Evolutionary conservation across 495 filamentous ascomycete species (phyloP).

Genomic region (Halenospora varia): DNA sequence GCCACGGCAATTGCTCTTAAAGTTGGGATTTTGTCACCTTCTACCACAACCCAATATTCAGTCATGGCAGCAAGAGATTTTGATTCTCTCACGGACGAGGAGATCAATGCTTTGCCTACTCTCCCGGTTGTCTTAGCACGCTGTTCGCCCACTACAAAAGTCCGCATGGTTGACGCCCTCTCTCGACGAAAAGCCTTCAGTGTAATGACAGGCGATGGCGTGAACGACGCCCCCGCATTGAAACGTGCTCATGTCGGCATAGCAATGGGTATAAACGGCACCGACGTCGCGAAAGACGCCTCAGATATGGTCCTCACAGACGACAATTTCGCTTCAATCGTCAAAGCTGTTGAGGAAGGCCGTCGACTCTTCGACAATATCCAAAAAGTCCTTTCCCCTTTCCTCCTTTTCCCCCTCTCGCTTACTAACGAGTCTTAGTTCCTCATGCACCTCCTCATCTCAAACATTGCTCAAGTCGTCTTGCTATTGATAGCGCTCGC

Average conservation of each 20-base stretch:
- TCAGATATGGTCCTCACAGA: constrained; percentile 73
- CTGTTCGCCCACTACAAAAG: constrained; percentile 43
- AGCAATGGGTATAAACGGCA: constrained; percentile 61
- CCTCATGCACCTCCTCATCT: constrained; percentile 66
- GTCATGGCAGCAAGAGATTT: constrained; percentile 42
- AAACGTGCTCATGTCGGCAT: constrained; percentile 64
- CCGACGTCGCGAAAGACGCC: constrained; percentile 72
- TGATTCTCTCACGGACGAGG: constrained; percentile 38
- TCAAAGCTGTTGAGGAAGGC: constrained; percentile 67
- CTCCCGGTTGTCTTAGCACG: constrained; percentile 45
- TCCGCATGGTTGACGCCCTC: constrained; percentile 55
- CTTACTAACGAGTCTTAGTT: constrained; percentile 33
- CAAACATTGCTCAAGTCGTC: constrained; percentile 67
- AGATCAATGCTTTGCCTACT: constrained; percentile 39
- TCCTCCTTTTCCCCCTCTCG: neutral
- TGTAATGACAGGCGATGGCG: constrained; percentile 61
- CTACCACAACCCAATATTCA: constrained; percentile 30
- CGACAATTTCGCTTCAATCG: constrained; percentile 73
- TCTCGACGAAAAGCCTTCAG: constrained; percentile 59
- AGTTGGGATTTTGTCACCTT: constrained; percentile 37
- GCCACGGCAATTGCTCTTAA: constrained; percentile 56
- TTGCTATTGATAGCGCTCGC: constrained; percentile 65
- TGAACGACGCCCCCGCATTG: constrained; percentile 66
- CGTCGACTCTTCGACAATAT: constrained; percentile 32
- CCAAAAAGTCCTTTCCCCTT: constrained; percentile 4